phyloP scores from a whole-genome alignment of 257 asterid genomes.

The Lantana camara region DNA sequence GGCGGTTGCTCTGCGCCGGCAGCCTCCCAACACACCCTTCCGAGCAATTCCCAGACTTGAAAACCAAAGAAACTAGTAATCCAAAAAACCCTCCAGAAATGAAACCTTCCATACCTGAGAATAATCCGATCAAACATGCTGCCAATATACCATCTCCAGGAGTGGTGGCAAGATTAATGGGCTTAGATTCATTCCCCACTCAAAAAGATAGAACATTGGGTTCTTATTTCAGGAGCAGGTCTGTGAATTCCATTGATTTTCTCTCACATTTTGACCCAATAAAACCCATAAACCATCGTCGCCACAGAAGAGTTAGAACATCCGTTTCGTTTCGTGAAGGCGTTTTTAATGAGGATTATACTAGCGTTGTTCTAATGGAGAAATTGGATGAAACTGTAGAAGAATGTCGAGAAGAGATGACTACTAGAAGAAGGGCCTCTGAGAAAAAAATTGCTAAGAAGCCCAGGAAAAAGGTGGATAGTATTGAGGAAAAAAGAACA shows the following conservation, averaged over 20 bases:
- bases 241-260: slow-evolving; percentile 56
- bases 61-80: background rate
- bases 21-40: slow-evolving; percentile 58
- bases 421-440: background rate
- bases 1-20: slow-evolving; percentile 44
- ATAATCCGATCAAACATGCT: too few relatives aligned
- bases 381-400: slow-evolving; percentile 9
- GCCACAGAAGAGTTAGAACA: slow-evolving; percentile 54
- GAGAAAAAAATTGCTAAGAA: slow-evolving; percentile 17
- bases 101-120: background rate
- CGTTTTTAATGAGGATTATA: background rate
- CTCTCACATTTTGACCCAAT: slow-evolving; percentile 38
- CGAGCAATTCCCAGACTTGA: slow-evolving; percentile 32
- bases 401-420: slow-evolving; percentile 6
- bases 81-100: background rate
- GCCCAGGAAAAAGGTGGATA: slow-evolving; percentile 18
- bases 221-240: slow-evolving; percentile 52
- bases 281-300: slow-evolving; percentile 14
- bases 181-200: slow-evolving; percentile 55
- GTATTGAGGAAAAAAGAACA: slow-evolving; percentile 5
- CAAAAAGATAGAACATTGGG: slow-evolving; percentile 36
- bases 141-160: slow-evolving; percentile 22
- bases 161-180: slow-evolving; percentile 67
- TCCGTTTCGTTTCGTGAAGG: slow-evolving; percentile 50
- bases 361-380: slow-evolving; percentile 20